Evolutionary conservation across 2,329 filamentous ascomycete species (phyloP).

Genomic region (Didymella arachidicola): DNA sequence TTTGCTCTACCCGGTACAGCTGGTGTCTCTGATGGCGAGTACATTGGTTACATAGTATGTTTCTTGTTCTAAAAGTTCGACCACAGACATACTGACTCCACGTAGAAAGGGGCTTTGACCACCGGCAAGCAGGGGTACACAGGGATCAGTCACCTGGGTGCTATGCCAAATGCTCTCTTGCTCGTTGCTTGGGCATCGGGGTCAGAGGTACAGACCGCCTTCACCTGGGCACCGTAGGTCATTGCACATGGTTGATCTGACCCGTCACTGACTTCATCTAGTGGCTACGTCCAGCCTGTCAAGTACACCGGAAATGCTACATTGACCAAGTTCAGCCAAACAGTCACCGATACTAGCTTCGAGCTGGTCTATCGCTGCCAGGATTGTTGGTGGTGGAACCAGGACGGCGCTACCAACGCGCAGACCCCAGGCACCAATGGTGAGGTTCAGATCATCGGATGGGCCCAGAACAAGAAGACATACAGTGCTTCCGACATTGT

Average conservation of each 20-base stretch:
- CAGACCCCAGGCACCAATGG: constrained; percentile 43
- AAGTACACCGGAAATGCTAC: constrained; percentile 69
- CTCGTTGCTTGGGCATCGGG: constrained; percentile 45
- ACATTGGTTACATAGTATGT: constrained; percentile 50
- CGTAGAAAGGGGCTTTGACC: constrained; percentile 41
- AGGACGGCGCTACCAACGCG: constrained; percentile 51
- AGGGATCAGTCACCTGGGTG: constrained; percentile 48
- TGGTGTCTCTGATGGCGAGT: constrained; percentile 41
- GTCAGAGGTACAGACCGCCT: constrained; percentile 41
- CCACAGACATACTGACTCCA: constrained; percentile 18
- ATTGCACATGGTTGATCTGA: not conserved
- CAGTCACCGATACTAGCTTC: constrained; percentile 66
- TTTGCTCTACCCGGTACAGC: constrained; percentile 41
- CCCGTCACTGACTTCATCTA: constrained; percentile 31
- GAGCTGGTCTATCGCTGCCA: constrained; percentile 72
- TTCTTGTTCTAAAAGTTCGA: not conserved
- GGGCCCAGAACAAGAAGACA: constrained; percentile 59
- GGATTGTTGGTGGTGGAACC: constrained; percentile 56
- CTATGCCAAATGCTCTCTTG: constrained; percentile 48
- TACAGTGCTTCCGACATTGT: constrained; percentile 54
- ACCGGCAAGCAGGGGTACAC: constrained; percentile 45
- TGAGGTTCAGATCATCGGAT: constrained; percentile 60
- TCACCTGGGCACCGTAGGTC: constrained; percentile 42
- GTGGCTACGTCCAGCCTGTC: constrained; percentile 66
- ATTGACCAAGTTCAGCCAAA: constrained; percentile 66